Conservation (phyloP, 805 yeast species). For the Naumovozyma dairenensis region DNA sequence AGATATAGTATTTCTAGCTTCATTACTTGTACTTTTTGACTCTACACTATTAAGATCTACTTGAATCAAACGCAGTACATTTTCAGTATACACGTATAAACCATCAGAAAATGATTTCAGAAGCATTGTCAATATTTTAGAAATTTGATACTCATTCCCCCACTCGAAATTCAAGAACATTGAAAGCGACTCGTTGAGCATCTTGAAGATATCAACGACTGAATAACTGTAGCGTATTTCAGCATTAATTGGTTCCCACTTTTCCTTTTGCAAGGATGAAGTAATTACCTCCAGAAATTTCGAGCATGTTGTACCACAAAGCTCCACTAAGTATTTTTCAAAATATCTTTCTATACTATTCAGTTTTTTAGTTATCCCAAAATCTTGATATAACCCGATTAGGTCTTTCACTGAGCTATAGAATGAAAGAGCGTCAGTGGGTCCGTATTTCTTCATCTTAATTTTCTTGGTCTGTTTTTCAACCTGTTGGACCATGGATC, state of each 20-base stretch:
- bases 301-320: slow-evolving; percentile 36
- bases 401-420: slow-evolving; percentile 46
- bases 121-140: slow-evolving; percentile 50
- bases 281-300: slow-evolving; percentile 40
- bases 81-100: slow-evolving; percentile 40
- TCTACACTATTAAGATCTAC: slow-evolving; percentile 38
- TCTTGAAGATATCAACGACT: slow-evolving; percentile 55
- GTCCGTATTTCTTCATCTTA: no score
- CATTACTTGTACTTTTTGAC: no score
- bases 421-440: slow-evolving; percentile 48
- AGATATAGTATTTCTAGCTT: no score
- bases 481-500: slow-evolving; percentile 41
- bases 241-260: slow-evolving; percentile 43
- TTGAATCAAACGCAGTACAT: slow-evolving; percentile 29
- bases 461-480: slow-evolving; percentile 30
- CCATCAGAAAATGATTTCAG: slow-evolving; percentile 57
- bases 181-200: slow-evolving; percentile 47
- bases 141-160: slow-evolving; percentile 53
- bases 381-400: slow-evolving; percentile 37
- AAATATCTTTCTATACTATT: slow-evolving; percentile 52
- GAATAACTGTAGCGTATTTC: slow-evolving; percentile 44
- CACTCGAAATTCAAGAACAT: slow-evolving; percentile 56
- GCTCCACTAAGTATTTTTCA: slow-evolving; percentile 34
- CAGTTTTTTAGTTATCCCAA: slow-evolving; percentile 45
- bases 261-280: slow-evolving; percentile 49